Evolutionary conservation across 2,329 filamentous ascomycete species (phyloP).

Genomic region (Monilinia polystroma): DNA sequence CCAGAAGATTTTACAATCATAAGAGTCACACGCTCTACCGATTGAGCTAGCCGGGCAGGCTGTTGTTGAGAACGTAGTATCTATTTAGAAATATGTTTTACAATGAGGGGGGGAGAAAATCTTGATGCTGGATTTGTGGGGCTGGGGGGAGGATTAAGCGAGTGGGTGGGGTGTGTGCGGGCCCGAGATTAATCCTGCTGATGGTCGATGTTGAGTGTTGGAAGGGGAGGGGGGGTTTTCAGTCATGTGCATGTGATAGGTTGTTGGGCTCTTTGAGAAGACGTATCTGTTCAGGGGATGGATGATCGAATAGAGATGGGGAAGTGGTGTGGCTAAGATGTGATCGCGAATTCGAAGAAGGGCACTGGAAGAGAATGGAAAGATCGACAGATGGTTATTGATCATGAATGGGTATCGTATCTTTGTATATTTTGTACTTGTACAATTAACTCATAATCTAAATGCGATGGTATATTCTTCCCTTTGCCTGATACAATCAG

Average conservation of each 20-base stretch:
- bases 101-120: background rate
- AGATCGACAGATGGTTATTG: background rate
- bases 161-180: too few relatives aligned
- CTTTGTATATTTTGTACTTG: constrained; percentile 1
- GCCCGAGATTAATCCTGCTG: too few relatives aligned
- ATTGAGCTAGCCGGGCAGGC: constrained; percentile 38
- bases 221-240: too few relatives aligned
- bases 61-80: background rate
- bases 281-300: too few relatives aligned
- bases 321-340: too few relatives aligned
- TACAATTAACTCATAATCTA: background rate
- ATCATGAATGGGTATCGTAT: constrained; percentile 6
- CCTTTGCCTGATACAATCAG: background rate
- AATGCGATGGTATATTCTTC: background rate
- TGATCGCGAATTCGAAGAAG: too few relatives aligned
- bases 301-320: too few relatives aligned
- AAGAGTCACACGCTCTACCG: constrained; percentile 41
- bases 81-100: background rate
- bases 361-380: too few relatives aligned
- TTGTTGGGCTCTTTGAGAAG: too few relatives aligned
- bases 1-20: constrained; percentile 21
- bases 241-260: too few relatives aligned
- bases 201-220: too few relatives aligned
- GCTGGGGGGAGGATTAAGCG: too few relatives aligned
- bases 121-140: background rate